Base-by-base conservation (phyloP, 495 filamentous ascomycete species). In the Penicillium arizonense region DNA sequence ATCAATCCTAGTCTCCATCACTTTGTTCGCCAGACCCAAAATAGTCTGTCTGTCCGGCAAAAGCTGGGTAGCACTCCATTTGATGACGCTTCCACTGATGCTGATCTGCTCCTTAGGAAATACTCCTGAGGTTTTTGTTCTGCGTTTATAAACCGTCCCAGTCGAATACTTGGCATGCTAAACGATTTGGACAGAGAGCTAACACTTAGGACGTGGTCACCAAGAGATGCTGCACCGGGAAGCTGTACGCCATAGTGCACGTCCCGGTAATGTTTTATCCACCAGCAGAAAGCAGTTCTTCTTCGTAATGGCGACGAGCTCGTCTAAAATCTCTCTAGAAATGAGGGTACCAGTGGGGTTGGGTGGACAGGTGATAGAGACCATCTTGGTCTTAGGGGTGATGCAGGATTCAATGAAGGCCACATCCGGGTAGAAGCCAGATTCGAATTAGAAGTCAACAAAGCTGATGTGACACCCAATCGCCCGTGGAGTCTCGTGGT, bases 381-480 rank as follows among this genome's bases (percentile, higher is more conserved):
- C 23, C 11, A 43, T 12, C n/a, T 43, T 43, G 23, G 40, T 43
- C 10, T 30, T 30, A 12, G 40, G 21, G 3, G n/a, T 26, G 23
- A 43, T 23, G n/a, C 21, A 10, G 21, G 21, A 10, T 24, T 26
- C 21, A 5, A 43, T 13, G 4, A 4, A 10, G 5, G 3, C n/a
- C 21, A 30, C 7, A 6, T 26, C 21, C 3, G 28, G 40, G 0
- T 30, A 23, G 12, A 28, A 43, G 9, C 13, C 21, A 12, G 44
- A 53, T 14, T 63, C 41, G 46, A 70, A 50, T 12, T 43, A 24
- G 8, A 60, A 61, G 45, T 70, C 64, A 18, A 70, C 56, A 36
- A 63, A 53, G 55, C 60, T 66, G 12, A 66, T 13, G 13, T 64
- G 43, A 9, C 23, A 43, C 11, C 40, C 40, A 7, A 43, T 23